Base-by-base conservation (phyloP, 768 basidiomycete genomes). In the Leucosporidium yakuticum region DNA sequence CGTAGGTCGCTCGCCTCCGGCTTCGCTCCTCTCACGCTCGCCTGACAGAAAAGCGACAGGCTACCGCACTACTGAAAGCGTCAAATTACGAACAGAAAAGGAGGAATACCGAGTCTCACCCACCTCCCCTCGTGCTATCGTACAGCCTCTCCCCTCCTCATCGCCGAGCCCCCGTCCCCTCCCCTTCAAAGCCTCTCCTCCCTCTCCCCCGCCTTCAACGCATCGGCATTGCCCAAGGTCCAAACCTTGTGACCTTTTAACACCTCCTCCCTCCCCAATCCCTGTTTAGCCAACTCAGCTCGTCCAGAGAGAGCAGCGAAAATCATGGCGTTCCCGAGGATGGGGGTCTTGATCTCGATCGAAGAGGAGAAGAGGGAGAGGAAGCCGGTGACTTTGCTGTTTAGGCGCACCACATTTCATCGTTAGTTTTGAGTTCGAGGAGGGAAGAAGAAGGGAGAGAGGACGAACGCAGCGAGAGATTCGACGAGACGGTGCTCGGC, bases 401-500 rank as follows among this genome's bases (percentile, higher is more conserved):
- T 17, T 2, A 20, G 34, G 32, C 4, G 21, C 21, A 1, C 21
- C 21, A 3, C 21, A 12, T 29, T 34, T 20, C 7, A 55, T 15
- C 14, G 56, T 21, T 21, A 27, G 23, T n/a, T n/a, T n/a, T n/a
- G n/a, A n/a, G n/a, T n/a, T n/a, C 25, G 17, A 55, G 5, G 14
- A 5, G 39, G 15, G 17, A 15, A 29, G n/a, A 19, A 15, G 44
- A 55, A 21, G 50, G 27, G 20, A 27, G 20, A 25, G 23, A 60
- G 27, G 32, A 70, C 83, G 48, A 67, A 86, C 86, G 78, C 76
- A 14, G 79, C 47, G 19, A 84, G 54, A 1, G 73, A 77, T 71
- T 87, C 87, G 0, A 67, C 69, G 0, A 81, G 7, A 25, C 84
- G 78, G 2, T 39, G 34, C 2, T 84, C 81, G 6, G 75, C 44